phyloP scores from a whole-genome alignment of 2,329 filamentous ascomycete species.

The Talaromyces sp. region DNA sequence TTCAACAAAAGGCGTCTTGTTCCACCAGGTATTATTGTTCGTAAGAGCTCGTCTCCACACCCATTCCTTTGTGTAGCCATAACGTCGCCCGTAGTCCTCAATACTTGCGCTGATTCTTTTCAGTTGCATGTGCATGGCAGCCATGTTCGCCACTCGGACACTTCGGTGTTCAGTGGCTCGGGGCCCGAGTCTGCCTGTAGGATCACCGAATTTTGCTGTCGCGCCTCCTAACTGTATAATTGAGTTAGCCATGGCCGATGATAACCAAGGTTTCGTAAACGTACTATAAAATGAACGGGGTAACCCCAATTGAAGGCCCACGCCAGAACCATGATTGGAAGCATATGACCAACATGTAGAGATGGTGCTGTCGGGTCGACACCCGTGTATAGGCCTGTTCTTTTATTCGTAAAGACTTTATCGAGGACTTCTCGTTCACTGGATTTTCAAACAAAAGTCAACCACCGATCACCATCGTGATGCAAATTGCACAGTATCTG shows the following conservation, averaged over 20 bases:
- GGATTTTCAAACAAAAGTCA: constrained; percentile 12
- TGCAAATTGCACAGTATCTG: background rate
- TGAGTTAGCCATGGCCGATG: background rate
- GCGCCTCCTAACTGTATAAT: constrained; percentile 43
- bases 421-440: constrained; percentile 45
- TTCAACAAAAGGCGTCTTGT: constrained; percentile 67
- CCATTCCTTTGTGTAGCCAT: constrained; percentile 62
- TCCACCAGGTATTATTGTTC: constrained; percentile 85
- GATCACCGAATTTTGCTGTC: constrained; percentile 47
- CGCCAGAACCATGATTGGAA: constrained; percentile 50
- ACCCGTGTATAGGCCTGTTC: constrained; percentile 47
- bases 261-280: constrained; percentile 19
- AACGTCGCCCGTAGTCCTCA: constrained; percentile 60
- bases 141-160: constrained; percentile 45
- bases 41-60: constrained; percentile 64
- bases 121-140: constrained; percentile 48
- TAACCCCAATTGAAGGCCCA: constrained; percentile 51
- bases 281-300: constrained; percentile 44
- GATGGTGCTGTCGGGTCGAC: constrained; percentile 51
- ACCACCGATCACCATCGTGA: constrained; percentile 6
- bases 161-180: constrained; percentile 37
- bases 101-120: constrained; percentile 71
- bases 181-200: constrained; percentile 42
- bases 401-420: constrained; percentile 43
- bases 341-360: constrained; percentile 50